These are phyloP conservation scores for Aspergillus caelatus DNA, from an alignment of 2,329 filamentous ascomycete species.

Conservation along the genomic window DNA sequence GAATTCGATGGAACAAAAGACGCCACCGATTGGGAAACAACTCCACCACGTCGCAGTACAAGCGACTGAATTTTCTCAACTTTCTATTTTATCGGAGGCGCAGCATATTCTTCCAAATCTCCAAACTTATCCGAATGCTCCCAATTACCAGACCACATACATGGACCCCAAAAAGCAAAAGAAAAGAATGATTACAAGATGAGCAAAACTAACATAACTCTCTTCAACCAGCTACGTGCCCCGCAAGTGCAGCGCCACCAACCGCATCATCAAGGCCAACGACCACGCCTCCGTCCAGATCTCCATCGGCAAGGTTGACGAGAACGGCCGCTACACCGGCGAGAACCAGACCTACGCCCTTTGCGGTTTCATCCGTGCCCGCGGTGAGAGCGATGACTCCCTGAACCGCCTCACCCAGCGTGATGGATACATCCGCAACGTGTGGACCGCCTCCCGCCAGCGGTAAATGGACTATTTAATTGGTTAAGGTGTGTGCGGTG, in stretches of 20 bases:
- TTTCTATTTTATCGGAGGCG: not conserved
- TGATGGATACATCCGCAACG: conserved; percentile 94
- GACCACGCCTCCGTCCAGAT: conserved; percentile 99
- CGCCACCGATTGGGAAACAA: not conserved
- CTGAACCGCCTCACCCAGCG: conserved; percentile 94
- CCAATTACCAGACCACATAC: conserved; percentile 8
- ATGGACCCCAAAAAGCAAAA: not conserved
- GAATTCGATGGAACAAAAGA: not conserved
- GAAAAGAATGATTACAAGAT: not conserved
- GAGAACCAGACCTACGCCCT: conserved; percentile 98
- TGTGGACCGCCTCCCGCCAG: conserved; percentile 78
- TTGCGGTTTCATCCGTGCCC: conserved; percentile 94
- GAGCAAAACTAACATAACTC: conserved; percentile 15
- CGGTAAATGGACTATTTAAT: conserved; percentile 39
- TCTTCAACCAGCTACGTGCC: conserved; percentile 77
- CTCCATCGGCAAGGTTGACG: conserved; percentile 95
- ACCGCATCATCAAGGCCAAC: conserved; percentile 99
- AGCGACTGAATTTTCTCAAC: too few relatives aligned
- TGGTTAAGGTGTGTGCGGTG: conserved; percentile 10
- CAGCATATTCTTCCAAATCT: not conserved
- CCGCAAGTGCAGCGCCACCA: conserved; percentile 97
- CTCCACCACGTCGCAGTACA: not conserved
- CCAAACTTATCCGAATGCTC: not conserved
- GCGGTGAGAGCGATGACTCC: conserved; percentile 97
- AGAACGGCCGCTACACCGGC: conserved; percentile 95